A percentile compares a stretch with the other conserved stretches of the same genome.
Conservation (phyloP, 2,329 filamentous ascomycete genomes). For the Fusarium cicatricum region DNA sequence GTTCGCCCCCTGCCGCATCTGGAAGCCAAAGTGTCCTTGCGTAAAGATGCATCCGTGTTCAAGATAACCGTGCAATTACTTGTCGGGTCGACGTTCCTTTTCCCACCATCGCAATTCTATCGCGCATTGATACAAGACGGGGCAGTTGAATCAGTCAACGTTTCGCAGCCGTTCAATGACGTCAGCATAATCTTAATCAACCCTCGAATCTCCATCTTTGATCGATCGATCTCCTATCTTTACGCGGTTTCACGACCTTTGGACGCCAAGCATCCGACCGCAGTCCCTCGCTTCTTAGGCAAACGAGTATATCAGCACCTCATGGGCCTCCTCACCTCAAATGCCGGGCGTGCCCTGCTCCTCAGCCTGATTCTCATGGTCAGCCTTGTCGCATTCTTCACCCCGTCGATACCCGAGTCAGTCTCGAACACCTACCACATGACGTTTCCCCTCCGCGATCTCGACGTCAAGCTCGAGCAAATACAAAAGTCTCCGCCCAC, state of each 20-base stretch:
- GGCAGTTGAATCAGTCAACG: too few species aligned
- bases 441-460: slow-evolving; percentile 31
- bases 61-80: too few species aligned
- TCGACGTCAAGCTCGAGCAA: slow-evolving; percentile 48
- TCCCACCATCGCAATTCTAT: too few species aligned
- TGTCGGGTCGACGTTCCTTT: too few species aligned
- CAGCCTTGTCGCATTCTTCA: slow-evolving; percentile 32
- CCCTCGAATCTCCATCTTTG: too few species aligned
- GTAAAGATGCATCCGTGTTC: too few species aligned
- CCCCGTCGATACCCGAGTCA: slow-evolving; percentile 10
- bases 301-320: background rate
- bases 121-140: too few species aligned
- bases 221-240: background rate
- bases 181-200: background rate
- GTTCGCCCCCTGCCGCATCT: too few species aligned
- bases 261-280: background rate
- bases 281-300: background rate
- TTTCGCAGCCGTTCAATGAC: background rate
- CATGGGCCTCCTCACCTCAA: slow-evolving; percentile 34
- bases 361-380: slow-evolving; percentile 33
- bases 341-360: slow-evolving; percentile 28
- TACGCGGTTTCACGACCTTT: background rate
- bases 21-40: too few species aligned
- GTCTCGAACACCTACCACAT: slow-evolving; percentile 28
- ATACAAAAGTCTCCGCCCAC: slow-evolving; percentile 46